phyloP scores from a whole-genome alignment of 164 flowering plant genomes.

The Vitis riparia region DNA sequence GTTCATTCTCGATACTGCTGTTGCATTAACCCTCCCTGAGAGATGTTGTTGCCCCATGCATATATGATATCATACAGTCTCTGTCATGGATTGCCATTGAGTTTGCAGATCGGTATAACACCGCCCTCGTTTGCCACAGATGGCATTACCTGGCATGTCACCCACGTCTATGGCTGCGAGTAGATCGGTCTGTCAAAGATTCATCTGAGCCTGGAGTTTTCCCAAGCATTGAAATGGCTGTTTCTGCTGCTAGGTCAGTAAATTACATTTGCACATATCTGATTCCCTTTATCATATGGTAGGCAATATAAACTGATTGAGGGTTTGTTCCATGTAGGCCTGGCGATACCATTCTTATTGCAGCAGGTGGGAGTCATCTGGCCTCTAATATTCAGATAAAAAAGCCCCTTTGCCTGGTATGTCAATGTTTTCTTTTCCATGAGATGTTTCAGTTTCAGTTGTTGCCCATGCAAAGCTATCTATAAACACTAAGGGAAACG shows the following conservation, averaged over 20 bases:
- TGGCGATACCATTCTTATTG: conserved; percentile 90
- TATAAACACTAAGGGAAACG: not conserved
- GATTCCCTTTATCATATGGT: not conserved
- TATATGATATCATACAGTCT: conserved; percentile 12
- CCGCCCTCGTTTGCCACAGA: conserved; percentile 99
- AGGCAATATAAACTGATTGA: not conserved
- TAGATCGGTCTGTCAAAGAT: conserved; percentile 61
- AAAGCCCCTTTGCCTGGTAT: conserved; percentile 94
- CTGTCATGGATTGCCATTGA: conserved; percentile 50
- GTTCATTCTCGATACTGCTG: too few species aligned
- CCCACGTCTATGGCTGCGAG: conserved; percentile 90
- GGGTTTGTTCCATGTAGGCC: conserved; percentile 47
- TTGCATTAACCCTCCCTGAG: not conserved
- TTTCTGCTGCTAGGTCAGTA: conserved; percentile 83
- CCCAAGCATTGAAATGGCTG: conserved; percentile 71
- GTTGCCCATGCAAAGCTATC: not conserved
- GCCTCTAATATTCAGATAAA: conserved; percentile 81
- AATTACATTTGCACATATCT: not conserved
- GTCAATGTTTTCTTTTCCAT: conserved; percentile 12
- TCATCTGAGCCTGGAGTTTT: conserved; percentile 64
- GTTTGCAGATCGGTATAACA: conserved; percentile 98
- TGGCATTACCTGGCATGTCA: conserved; percentile 93
- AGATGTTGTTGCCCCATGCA: not conserved
- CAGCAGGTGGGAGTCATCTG: conserved; percentile 73
- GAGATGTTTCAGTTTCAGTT: not conserved